Evolutionary conservation across 495 filamentous ascomycete species (phyloP).

Genomic region (Xeromyces bisporus): DNA sequence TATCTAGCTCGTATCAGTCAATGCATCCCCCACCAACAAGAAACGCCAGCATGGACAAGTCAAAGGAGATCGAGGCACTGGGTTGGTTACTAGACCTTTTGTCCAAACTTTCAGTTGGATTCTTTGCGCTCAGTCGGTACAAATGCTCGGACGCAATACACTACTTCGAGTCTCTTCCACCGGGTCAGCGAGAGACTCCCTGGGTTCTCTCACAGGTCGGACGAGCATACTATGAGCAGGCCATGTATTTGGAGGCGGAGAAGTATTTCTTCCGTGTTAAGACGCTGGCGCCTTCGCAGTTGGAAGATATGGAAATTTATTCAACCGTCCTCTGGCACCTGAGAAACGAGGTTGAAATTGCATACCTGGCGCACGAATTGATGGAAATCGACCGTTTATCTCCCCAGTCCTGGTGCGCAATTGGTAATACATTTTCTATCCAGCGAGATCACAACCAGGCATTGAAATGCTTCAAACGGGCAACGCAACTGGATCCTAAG

Average conservation of each 20-base stretch:
- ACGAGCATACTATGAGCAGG: constrained; percentile 75
- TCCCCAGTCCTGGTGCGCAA: constrained; percentile 85
- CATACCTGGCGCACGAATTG: constrained; percentile 79
- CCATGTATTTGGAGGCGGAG: constrained; percentile 68
- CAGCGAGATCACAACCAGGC: constrained; percentile 89
- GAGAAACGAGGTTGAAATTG: constrained; percentile 78
- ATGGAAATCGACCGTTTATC: constrained; percentile 72
- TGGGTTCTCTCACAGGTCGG: constrained; percentile 87
- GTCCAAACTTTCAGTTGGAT: constrained; percentile 63
- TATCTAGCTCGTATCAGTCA: constrained; percentile 11
- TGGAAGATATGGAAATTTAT: constrained; percentile 93
- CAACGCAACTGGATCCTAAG: constrained; percentile 71
- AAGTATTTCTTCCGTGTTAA: constrained; percentile 65
- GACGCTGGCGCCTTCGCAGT: constrained; percentile 53
- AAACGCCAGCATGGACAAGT: constrained; percentile 18
- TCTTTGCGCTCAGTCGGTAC: constrained; percentile 59
- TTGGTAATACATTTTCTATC: constrained; percentile 94
- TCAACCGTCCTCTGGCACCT: constrained; percentile 95
- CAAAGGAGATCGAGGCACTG: constrained; percentile 59
- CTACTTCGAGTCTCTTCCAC: constrained; percentile 48
- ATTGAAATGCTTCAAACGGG: constrained; percentile 84
- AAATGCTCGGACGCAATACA: constrained; percentile 59
- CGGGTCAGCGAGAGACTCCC: constrained; percentile 75
- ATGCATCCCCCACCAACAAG: constrained; percentile 14
- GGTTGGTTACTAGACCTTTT: constrained; percentile 68